Evolutionary conservation across 345 rosid genomes (phyloP).

Genomic region (Cardiospermum halicacabum): DNA sequence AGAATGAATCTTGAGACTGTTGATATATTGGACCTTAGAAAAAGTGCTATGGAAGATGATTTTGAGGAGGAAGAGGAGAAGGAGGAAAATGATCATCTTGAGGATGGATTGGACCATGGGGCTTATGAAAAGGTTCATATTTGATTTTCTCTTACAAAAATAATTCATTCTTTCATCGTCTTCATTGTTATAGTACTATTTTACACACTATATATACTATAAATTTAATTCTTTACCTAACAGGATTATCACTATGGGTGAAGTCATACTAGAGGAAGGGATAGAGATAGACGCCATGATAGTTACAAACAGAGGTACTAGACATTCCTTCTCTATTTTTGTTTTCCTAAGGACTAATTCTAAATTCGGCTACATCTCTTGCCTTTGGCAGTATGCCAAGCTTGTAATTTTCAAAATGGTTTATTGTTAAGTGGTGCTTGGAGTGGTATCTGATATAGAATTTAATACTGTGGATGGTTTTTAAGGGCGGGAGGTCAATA

Average conservation of each 20-base stretch:
- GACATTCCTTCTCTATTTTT: neutral
- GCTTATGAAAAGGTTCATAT: constrained; percentile 53
- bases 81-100: constrained; percentile 69
- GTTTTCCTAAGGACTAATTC: neutral
- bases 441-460: constrained; percentile 80
- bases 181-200: neutral
- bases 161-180: neutral
- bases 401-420: too few species aligned
- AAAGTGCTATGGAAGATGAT: constrained; percentile 92
- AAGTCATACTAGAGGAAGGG: constrained; percentile 82
- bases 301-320: constrained; percentile 70
- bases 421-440: too few species aligned
- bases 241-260: constrained; percentile 72
- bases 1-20: constrained; percentile 81
- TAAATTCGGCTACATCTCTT: neutral
- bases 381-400: neutral
- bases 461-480: constrained; percentile 95
- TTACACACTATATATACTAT: too few species aligned
- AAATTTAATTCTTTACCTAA: constrained; percentile 6
- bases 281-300: constrained; percentile 69
- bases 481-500: constrained; percentile 93
- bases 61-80: constrained; percentile 96
- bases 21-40: constrained; percentile 68
- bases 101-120: constrained; percentile 48
- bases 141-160: neutral